These are phyloP conservation scores for Trichophyton equinum DNA, from an alignment of 2,329 filamentous ascomycete species.

Conservation along the genomic window DNA sequence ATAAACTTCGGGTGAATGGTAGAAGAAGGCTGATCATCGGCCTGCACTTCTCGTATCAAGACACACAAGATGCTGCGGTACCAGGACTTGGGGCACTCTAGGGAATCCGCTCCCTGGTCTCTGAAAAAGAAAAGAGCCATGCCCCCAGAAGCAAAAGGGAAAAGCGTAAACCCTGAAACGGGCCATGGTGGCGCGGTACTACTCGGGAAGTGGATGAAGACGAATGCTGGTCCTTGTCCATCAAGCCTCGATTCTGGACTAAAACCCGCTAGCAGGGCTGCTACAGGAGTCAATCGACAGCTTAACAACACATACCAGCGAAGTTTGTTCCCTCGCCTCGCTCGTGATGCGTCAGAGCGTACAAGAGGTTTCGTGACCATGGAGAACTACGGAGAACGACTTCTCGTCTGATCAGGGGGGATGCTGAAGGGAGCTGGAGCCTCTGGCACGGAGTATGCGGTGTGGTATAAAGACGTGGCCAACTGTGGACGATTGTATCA, in stretches of 20 bases:
- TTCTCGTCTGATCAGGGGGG: background rate
- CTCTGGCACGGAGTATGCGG: background rate
- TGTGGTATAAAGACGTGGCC: background rate
- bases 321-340: background rate
- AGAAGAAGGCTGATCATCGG: conserved; percentile 1
- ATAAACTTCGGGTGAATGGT: background rate
- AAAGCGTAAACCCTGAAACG: background rate
- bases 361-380: background rate
- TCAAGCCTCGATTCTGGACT: background rate
- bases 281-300: background rate
- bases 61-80: background rate
- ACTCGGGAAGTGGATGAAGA: conserved; percentile 1
- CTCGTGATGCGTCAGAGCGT: background rate
- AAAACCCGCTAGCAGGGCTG: background rate
- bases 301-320: background rate
- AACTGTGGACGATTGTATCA: background rate
- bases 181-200: conserved; percentile 3
- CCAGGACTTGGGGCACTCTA: background rate
- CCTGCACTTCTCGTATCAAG: conserved; percentile 1
- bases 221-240: conserved; percentile 1
- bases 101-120: background rate
- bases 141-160: conserved; percentile 2
- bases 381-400: background rate
- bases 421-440: background rate
- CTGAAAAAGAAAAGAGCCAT: background rate